A percentile compares a stretch with the other conserved stretches of the same genome.
phyloP scores from a whole-genome alignment of 192 early-diverging fungal genomes.

The Funneliformis mosseae region DNA sequence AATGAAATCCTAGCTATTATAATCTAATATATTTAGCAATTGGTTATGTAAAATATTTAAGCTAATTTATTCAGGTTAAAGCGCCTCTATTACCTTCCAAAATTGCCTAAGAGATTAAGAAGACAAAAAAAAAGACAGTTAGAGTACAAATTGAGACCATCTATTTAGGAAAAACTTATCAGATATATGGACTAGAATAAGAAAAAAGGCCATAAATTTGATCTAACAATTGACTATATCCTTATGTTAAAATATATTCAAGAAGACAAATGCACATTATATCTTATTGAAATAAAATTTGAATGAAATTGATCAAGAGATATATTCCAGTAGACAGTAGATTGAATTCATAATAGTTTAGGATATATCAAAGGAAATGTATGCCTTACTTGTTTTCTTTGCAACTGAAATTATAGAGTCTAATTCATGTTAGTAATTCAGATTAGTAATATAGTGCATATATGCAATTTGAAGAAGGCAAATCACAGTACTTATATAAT shows the following conservation, averaged over 20 bases:
- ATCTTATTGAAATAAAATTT: slow-evolving; percentile 3
- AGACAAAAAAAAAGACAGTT: slow-evolving; percentile 17
- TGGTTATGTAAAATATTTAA: slow-evolving; percentile 23
- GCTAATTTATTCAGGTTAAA: slow-evolving; percentile 3
- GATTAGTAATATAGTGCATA: too few species aligned
- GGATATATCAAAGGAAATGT: slow-evolving; percentile 18
- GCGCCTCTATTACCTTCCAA: slow-evolving; percentile 4
- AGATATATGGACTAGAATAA: too few species aligned
- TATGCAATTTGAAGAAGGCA: too few species aligned
- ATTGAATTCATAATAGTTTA: slow-evolving; percentile 25
- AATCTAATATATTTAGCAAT: slow-evolving; percentile 25
- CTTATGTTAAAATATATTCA: too few species aligned
- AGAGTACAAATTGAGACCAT: too few species aligned
- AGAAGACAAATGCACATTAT: too few species aligned
- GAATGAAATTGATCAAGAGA: background rate
- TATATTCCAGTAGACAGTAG: background rate
- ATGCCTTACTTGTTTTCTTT: slow-evolving; percentile 2
- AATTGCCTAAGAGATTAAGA: slow-evolving; percentile 7
- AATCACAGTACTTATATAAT: too few species aligned
- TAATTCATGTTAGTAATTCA: background rate
- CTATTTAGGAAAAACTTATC: too few species aligned
- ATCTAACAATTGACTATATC: too few species aligned
- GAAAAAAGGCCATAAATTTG: too few species aligned
- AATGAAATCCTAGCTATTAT: slow-evolving; percentile 22
- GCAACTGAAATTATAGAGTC: slow-evolving; percentile 19